These are phyloP conservation scores for Solanum gracilifrons DNA, from an alignment of 257 asterid species.

Conservation along the genomic window DNA sequence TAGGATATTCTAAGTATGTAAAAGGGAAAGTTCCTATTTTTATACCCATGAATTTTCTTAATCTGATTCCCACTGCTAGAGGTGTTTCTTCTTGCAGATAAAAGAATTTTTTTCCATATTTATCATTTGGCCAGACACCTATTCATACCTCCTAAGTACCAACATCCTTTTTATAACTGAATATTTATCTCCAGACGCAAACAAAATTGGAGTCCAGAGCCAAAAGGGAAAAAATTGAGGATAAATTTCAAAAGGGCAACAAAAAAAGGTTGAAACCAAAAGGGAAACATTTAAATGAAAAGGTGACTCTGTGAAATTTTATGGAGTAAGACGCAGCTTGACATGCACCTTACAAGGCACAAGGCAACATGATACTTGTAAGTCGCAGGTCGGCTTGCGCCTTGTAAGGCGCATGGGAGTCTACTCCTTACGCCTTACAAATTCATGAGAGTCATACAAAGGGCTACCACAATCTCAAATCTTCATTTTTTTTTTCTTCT, in stretches of 20 bases:
- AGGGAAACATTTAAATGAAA: background rate
- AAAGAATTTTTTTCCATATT: background rate
- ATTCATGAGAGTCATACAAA: slow-evolving; percentile 54
- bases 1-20: too few species aligned
- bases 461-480: slow-evolving; percentile 73
- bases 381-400: background rate
- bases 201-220: too few species aligned
- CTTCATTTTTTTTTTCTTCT: background rate
- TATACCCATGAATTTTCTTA: background rate
- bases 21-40: background rate
- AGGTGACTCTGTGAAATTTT: background rate
- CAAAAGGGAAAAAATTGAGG: too few species aligned
- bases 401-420: background rate
- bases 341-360: background rate
- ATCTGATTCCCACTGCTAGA: background rate
- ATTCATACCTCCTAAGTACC: background rate
- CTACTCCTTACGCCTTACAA: slow-evolving; percentile 1
- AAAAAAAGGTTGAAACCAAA: background rate
- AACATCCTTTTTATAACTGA: background rate
- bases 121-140: background rate
- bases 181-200: background rate
- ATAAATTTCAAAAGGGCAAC: background rate
- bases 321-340: background rate
- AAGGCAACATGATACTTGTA: background rate
- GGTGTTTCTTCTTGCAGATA: background rate